Evolutionary conservation across 257 asterid species (phyloP).

Genomic region (Solanum sitiens): DNA sequence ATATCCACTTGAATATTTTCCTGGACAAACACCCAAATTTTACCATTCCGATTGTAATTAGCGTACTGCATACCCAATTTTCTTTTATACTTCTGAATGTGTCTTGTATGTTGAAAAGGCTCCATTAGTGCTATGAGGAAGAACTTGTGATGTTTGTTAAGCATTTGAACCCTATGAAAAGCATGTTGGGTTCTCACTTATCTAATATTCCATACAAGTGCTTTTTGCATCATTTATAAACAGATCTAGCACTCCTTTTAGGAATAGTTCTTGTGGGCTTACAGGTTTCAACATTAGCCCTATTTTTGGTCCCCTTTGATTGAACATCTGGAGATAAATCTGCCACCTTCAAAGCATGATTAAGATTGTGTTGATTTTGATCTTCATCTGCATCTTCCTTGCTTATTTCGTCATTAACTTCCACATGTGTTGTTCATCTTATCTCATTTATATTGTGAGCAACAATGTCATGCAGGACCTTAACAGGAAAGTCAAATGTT

Average conservation of each 20-base stretch:
- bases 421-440: background rate
- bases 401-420: background rate
- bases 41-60: too few relatives aligned
- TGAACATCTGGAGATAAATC: too few relatives aligned
- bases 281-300: too few relatives aligned
- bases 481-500: too few relatives aligned
- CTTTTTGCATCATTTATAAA: too few relatives aligned
- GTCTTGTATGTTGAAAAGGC: too few relatives aligned
- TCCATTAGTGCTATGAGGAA: background rate
- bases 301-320: background rate
- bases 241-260: background rate
- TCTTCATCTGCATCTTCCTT: background rate
- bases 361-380: too few relatives aligned
- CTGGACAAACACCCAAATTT: background rate
- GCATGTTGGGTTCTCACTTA: background rate
- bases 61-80: background rate
- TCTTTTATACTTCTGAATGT: too few relatives aligned
- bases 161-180: too few relatives aligned
- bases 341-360: too few relatives aligned
- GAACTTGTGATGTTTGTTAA: too few relatives aligned
- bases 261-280: background rate
- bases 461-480: background rate
- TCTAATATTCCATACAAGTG: background rate
- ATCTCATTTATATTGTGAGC: background rate
- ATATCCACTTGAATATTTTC: background rate